phyloP scores from a whole-genome alignment of 2,329 filamentous ascomycete species.

The Penicillium sclerotiorum region DNA sequence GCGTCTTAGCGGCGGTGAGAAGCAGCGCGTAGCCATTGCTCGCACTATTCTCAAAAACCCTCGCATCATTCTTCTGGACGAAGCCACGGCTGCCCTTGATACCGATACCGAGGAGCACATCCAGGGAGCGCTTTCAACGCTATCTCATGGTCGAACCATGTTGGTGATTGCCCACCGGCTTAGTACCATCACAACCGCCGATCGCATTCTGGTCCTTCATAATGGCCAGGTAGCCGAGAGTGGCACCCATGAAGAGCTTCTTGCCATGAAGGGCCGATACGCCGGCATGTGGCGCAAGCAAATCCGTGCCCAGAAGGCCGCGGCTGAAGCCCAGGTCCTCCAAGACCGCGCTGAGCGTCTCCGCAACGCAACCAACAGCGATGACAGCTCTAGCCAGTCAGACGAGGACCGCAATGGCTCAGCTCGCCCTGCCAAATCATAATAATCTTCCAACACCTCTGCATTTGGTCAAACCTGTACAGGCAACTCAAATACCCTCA shows the following conservation, averaged over 20 bases:
- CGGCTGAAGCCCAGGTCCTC: slow-evolving; percentile 58
- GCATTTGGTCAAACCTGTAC: slow-evolving; percentile 7
- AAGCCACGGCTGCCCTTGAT: slow-evolving; percentile 88
- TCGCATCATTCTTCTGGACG: slow-evolving; percentile 87
- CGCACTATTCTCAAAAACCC: slow-evolving; percentile 91
- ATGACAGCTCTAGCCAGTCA: slow-evolving; percentile 53
- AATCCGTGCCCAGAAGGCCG: slow-evolving; percentile 73
- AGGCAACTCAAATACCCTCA: slow-evolving; percentile 79
- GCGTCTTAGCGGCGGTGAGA: slow-evolving; percentile 85
- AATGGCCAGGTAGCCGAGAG: slow-evolving; percentile 75
- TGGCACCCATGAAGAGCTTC: slow-evolving; percentile 76
- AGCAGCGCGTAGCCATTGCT: slow-evolving; percentile 90
- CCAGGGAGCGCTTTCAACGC: slow-evolving; percentile 77
- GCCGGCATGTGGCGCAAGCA: slow-evolving; percentile 89
- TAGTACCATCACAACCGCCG: slow-evolving; percentile 81
- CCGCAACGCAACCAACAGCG: slow-evolving; percentile 45
- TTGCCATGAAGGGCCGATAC: slow-evolving; percentile 72
- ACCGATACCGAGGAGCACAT: slow-evolving; percentile 93
- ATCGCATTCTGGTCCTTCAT: slow-evolving; percentile 79
- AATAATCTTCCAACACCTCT: slow-evolving; percentile 55
- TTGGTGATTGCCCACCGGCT: slow-evolving; percentile 92
- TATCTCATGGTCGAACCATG: slow-evolving; percentile 85
- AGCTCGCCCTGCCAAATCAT: slow-evolving; percentile 18
- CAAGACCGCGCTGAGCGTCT: slow-evolving; percentile 47
- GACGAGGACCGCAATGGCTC: slow-evolving; percentile 47